These are phyloP conservation scores for Aspergillus spinulosporus DNA, from an alignment of 2,329 filamentous ascomycete genomes.

Conservation along the genomic window DNA sequence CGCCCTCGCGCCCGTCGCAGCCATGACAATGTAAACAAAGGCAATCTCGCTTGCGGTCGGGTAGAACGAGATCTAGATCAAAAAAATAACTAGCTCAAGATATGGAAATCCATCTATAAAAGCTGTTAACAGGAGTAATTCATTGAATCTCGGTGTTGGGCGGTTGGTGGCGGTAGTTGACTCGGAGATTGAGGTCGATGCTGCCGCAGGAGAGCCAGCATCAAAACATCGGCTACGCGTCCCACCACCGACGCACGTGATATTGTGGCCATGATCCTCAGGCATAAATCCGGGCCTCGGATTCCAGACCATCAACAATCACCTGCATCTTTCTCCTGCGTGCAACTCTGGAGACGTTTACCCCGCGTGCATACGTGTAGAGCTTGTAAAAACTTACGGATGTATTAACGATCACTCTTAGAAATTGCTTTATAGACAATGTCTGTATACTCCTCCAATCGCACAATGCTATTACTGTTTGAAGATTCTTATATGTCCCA, in stretches of 20 bases:
- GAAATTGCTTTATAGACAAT: no score
- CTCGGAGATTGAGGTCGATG: conserved; percentile 17
- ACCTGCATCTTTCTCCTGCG: no score
- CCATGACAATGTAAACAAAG: conserved; percentile 45
- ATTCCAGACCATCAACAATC: no score
- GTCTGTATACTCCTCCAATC: no score
- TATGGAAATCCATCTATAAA: not conserved
- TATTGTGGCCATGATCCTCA: not conserved
- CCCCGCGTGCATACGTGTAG: no score
- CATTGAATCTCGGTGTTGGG: conserved; percentile 20
- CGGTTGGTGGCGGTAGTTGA: conserved; percentile 12
- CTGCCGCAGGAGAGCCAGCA: conserved; percentile 18
- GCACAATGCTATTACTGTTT: no score
- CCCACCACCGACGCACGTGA: conserved; percentile 23
- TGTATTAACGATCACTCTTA: no score
- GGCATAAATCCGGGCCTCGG: not conserved
- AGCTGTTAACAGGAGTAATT: not conserved
- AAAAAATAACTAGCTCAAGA: conserved; percentile 4
- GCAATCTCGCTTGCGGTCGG: conserved; percentile 16
- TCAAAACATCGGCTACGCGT: conserved; percentile 26
- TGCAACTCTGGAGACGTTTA: no score
- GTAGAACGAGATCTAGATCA: not conserved
- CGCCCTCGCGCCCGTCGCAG: conserved; percentile 38
- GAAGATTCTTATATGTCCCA: no score
- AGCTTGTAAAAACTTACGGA: no score